Evolutionary conservation across 345 rosid genomes (phyloP).

Genomic region (Cardamine resedifolia): DNA sequence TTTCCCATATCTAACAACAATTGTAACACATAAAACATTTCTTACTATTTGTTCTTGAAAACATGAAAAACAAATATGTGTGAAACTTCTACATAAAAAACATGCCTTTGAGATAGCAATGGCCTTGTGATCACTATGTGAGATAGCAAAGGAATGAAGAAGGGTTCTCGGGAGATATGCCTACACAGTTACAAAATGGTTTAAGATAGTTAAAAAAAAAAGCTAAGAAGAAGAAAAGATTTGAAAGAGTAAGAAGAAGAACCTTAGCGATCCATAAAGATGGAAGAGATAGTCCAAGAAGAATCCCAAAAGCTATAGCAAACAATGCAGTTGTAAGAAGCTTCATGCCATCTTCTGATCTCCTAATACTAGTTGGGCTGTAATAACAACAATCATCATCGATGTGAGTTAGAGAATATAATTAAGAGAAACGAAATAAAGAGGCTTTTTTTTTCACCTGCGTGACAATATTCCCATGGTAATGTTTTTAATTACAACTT

Average conservation of each 20-base stretch:
- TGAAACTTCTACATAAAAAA: not conserved
- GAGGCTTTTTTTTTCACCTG: slow-evolving; percentile 21
- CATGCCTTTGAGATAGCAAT: slow-evolving; percentile 52
- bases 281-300: slow-evolving; percentile 76
- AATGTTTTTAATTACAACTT: slow-evolving; percentile 3
- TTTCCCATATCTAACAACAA: slow-evolving; percentile 64
- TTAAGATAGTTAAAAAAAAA: not conserved
- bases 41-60: slow-evolving; percentile 2
- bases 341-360: slow-evolving; percentile 70
- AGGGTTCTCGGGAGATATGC: slow-evolving; percentile 50
- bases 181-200: slow-evolving; percentile 42
- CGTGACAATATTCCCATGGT: slow-evolving; percentile 39
- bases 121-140: slow-evolving; percentile 31
- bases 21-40: not conserved
- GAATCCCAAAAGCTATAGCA: slow-evolving; percentile 73
- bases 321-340: slow-evolving; percentile 54
- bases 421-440: not conserved
- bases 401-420: not conserved
- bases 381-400: slow-evolving; percentile 43
- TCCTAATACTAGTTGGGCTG: slow-evolving; percentile 41
- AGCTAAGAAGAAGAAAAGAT: not conserved
- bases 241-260: slow-evolving; percentile 11
- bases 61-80: slow-evolving; percentile 7
- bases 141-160: slow-evolving; percentile 49
- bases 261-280: slow-evolving; percentile 66